Base-by-base conservation (phyloP, 176 grass and related monocot genomes). In the Ensete glaucum region DNA sequence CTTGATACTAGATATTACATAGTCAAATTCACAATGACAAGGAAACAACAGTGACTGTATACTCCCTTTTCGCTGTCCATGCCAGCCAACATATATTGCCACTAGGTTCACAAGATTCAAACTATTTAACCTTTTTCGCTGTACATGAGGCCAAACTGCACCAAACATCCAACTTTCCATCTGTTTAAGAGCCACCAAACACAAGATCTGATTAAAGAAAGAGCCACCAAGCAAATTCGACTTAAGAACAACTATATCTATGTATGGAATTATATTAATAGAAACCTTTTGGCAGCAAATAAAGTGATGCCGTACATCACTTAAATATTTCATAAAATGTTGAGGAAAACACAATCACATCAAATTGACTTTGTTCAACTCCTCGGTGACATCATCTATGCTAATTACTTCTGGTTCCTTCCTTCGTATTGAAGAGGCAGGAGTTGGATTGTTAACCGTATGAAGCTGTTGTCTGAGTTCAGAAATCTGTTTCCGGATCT, bases 401-500 rank as follows among this genome's bases (percentile, higher is more conserved):
- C 9, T n/a, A 19, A 62, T 62, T 17, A 17, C 13, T 62, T 17
- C 57, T 19, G 57, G 57, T 60, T 16, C n/a, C 12, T 6, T n/a
- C n/a, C 57, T 60, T 16, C 3, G 57, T 62, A n/a, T 19, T 15
- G 65, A 68, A 17, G 65, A 34, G 9, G 25, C 65, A 7, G 5
- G 23, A 67, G 2, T 14, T 1, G 64, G 23, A 3, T 68, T 34
- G 27, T 68, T 68, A 9, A 68, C 24, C 1, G 27, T 68, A 14
- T 43, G 24, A 34, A 68, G 65, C 15, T 48, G 65, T 26, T 27
- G 64, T 27, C 7, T 34, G 52, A 73, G 72, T 27, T 74, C 52
- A 29, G 52, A 74, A 27, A 74, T 74, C 52, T 74, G 72, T 27
- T 24, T 55, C 72, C 20, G 72, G 16, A 74, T 74, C 53, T 27